phyloP scores from a whole-genome alignment of 2,329 filamentous ascomycete genomes.

The Neopestalotiopsis clavispora region DNA sequence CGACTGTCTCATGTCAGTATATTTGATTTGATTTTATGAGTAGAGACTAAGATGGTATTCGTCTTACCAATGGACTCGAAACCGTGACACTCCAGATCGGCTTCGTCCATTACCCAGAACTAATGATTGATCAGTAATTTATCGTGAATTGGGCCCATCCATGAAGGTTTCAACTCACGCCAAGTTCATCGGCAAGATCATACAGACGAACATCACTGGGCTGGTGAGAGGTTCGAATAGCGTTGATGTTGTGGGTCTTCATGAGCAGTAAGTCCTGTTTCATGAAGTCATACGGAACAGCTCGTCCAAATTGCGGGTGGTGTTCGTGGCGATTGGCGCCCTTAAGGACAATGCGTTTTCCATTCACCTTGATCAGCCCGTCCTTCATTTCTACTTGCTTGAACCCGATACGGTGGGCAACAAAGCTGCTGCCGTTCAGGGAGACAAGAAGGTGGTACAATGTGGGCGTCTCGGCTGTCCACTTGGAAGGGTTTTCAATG shows the following conservation, averaged over 20 bases:
- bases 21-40: background rate
- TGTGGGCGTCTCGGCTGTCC: slow-evolving; percentile 66
- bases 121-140: slow-evolving; percentile 32
- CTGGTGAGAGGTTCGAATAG: slow-evolving; percentile 65
- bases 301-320: slow-evolving; percentile 58
- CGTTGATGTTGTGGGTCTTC: slow-evolving; percentile 68
- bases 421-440: slow-evolving; percentile 33
- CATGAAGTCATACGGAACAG: slow-evolving; percentile 60
- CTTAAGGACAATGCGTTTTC: slow-evolving; percentile 59
- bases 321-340: slow-evolving; percentile 69
- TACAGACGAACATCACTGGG: slow-evolving; percentile 59
- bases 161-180: slow-evolving; percentile 31
- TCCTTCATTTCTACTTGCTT: slow-evolving; percentile 62
- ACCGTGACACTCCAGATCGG: slow-evolving; percentile 47
- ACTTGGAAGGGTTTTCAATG: slow-evolving; percentile 56
- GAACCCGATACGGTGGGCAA: slow-evolving; percentile 62
- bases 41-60: no score
- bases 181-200: slow-evolving; percentile 59
- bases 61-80: slow-evolving; percentile 32
- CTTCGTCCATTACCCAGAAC: slow-evolving; percentile 60
- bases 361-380: slow-evolving; percentile 62
- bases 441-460: slow-evolving; percentile 51
- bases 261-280: slow-evolving; percentile 61
- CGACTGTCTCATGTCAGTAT: slow-evolving; percentile 24
- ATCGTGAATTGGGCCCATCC: background rate